Evolutionary conservation across 805 yeast species (phyloP), one percentile per base, ranked within the genome.

Genomic region (Saccharomycopsis selenospora): DNA sequence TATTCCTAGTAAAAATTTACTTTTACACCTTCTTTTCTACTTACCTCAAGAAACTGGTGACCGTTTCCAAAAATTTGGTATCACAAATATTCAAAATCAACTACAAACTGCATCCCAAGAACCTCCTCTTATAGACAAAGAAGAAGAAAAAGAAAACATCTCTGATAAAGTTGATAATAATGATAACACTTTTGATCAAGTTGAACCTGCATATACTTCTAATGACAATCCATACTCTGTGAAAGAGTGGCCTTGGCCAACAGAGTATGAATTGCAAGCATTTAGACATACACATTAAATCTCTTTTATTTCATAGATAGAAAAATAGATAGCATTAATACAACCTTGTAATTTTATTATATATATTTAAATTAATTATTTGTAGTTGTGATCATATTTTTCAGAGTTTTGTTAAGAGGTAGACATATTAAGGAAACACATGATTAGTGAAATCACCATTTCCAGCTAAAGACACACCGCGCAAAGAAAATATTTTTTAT

Each of bases 1-100:
- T 45, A 52, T 48, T 2, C 85, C 85, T 0, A 55, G 62, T 33
- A 63, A 61, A 38, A 58, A 57, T 17, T 65, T 75, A 0, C 59
- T 79, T 18, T 55, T 69, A 3, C 25, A 47, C 4, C 23, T 36
- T 3, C 28, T 50, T 25, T 28, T 13, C 11, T 25, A 8, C 8
- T 30, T 49, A 17, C 52, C 52, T 7, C 26, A 46, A 4, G 42
- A 26, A 13, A n/a, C 13, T 8, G 36, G 49, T 14, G 26, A 30
- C 7, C 20, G 46, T 25, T 20, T 43, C 17, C 11, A 11, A 28
- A 27, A 17, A 4, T 44, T 36, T 42, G 48, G 43, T 8, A 17
- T 29, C 17, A 18, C 36, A 10, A 28, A 42, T 11, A 20, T 44
- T 7, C 23, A 13, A 18, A 38, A 8, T 4, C 42, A 18, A 20